These are phyloP conservation scores for Monosporascus ibericus DNA, from an alignment of 2,329 filamentous ascomycete genomes.

Conservation along the genomic window DNA sequence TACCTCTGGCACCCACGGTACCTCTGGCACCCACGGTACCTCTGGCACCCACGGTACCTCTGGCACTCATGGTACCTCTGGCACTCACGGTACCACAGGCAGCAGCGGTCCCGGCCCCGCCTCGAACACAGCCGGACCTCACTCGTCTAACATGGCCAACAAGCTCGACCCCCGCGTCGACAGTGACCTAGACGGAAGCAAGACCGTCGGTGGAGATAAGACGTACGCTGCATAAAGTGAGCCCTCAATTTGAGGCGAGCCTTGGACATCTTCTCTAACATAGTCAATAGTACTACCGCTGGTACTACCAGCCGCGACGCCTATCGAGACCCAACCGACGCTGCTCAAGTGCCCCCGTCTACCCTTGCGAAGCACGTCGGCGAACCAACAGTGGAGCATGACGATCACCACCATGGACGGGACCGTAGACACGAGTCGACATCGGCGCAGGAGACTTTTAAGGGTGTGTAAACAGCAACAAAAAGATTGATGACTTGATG, in stretches of 20 bases:
- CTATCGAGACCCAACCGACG: constrained; percentile 45
- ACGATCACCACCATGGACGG: constrained; percentile 35
- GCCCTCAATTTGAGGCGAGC: neutral
- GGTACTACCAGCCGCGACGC: constrained; percentile 6
- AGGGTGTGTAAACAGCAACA: constrained; percentile 34
- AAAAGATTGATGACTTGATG: constrained; percentile 4
- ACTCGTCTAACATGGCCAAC: constrained; percentile 48
- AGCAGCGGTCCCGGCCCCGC: constrained; percentile 27
- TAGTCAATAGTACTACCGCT: constrained; percentile 3
- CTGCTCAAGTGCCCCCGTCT: constrained; percentile 52
- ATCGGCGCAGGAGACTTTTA: constrained; percentile 42
- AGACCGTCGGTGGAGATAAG: constrained; percentile 50
- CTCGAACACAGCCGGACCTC: constrained; percentile 42
- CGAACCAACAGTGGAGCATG: constrained; percentile 38
- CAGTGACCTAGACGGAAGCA: constrained; percentile 47
- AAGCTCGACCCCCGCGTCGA: constrained; percentile 52
- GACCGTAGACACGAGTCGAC: constrained; percentile 38
- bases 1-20: neutral
- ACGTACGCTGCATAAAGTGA: constrained; percentile 35
- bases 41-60: constrained; percentile 15
- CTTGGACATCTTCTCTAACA: neutral
- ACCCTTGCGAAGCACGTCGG: constrained; percentile 42
- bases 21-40: constrained; percentile 2
- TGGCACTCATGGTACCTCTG: constrained; percentile 18
- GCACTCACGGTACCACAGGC: constrained; percentile 22